A percentile compares a stretch with the other conserved stretches of the same genome.
These are phyloP conservation scores for Barnettozyma hawaiiensis DNA, from an alignment of 1,139 yeast genomes.

Conservation along the genomic window DNA sequence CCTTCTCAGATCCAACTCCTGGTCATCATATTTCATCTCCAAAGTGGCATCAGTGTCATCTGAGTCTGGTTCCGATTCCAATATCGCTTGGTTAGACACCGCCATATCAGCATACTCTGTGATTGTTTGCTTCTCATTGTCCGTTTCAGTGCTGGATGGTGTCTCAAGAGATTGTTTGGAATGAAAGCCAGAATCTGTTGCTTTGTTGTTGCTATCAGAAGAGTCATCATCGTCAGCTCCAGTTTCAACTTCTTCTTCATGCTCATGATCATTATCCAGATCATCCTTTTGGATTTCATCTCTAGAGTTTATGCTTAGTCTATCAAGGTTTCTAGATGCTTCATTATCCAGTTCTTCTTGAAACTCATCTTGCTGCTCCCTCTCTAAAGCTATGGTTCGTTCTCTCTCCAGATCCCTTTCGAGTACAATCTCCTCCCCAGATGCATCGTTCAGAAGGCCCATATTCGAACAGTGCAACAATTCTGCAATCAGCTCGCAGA, in stretches of 20 bases:
- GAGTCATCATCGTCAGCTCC: slow-evolving; percentile 13
- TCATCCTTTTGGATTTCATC: slow-evolving; percentile 1
- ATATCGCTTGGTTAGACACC: slow-evolving; percentile 8
- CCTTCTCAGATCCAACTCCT: slow-evolving; percentile 57
- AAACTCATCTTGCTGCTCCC: slow-evolving; percentile 29
- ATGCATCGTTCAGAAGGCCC: slow-evolving; percentile 83
- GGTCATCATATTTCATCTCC: slow-evolving; percentile 48
- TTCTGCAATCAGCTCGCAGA: slow-evolving; percentile 93
- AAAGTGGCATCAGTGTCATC: slow-evolving; percentile 33
- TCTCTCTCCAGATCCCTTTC: slow-evolving; percentile 71
- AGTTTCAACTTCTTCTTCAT: slow-evolving; percentile 10
- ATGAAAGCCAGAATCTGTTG: background rate
- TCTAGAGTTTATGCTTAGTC: slow-evolving; percentile 18
- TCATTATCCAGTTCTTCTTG: slow-evolving; percentile 19
- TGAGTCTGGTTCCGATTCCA: slow-evolving; percentile 26
- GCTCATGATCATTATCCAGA: slow-evolving; percentile 10
- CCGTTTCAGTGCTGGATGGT: background rate
- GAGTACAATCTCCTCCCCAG: slow-evolving; percentile 71
- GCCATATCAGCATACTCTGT: slow-evolving; percentile 22
- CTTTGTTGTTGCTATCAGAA: background rate
- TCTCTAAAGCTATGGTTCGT: slow-evolving; percentile 34
- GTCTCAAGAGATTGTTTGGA: background rate
- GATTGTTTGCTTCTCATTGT: slow-evolving; percentile 8
- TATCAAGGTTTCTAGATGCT: slow-evolving; percentile 23
- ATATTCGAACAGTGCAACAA: slow-evolving; percentile 93